Conservation (phyloP, 2,329 filamentous ascomycete species). For the Nannizziopsis barbatae region DNA sequence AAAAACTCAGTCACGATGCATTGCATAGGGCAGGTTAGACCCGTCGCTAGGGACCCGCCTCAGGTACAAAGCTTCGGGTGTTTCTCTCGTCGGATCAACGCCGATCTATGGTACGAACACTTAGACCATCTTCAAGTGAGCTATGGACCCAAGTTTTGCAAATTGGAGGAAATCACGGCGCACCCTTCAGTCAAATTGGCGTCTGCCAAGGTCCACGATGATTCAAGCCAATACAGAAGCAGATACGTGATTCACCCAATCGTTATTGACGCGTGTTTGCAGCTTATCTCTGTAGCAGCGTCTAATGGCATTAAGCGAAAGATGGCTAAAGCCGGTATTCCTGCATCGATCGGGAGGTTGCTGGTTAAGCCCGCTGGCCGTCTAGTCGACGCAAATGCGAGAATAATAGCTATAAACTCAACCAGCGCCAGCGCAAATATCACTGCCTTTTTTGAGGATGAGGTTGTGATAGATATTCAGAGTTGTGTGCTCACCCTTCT, state of each 20-base stretch:
- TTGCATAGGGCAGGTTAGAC: slow-evolving; percentile 18
- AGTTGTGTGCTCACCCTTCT: too few relatives aligned
- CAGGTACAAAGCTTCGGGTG: background rate
- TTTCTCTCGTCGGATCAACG: background rate
- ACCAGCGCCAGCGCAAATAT: too few relatives aligned
- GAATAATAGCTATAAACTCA: too few relatives aligned
- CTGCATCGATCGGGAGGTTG: too few relatives aligned
- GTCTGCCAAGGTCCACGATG: background rate
- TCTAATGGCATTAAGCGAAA: too few relatives aligned
- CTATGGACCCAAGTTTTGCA: slow-evolving; percentile 8
- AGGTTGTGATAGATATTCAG: too few relatives aligned
- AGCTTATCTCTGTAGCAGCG: too few relatives aligned
- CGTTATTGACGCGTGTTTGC: background rate
- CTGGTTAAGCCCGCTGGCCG: too few relatives aligned
- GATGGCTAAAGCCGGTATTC: too few relatives aligned
- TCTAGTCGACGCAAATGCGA: too few relatives aligned
- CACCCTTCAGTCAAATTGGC: background rate
- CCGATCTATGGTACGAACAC: background rate
- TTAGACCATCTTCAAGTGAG: background rate
- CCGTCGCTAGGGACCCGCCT: background rate
- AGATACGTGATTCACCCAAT: background rate
- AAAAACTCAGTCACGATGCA: slow-evolving; percentile 20
- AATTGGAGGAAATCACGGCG: background rate
- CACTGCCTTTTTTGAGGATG: too few relatives aligned
- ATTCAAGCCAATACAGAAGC: background rate